Conservation (phyloP, 345 rosid species). For the Brassica incana region DNA sequence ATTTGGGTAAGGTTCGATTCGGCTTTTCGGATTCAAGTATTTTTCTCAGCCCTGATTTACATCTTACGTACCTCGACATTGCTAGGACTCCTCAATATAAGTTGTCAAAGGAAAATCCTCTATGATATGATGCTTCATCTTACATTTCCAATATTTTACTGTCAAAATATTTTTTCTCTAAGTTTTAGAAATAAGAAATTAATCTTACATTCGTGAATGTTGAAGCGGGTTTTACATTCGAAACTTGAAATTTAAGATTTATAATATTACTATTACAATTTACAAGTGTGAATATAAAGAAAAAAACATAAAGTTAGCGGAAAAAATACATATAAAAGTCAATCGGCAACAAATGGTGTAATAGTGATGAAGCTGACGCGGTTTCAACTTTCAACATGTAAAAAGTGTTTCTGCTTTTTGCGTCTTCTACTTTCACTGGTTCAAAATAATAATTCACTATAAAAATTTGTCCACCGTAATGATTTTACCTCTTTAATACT, state of each 20-base stretch:
- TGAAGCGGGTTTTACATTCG: not conserved
- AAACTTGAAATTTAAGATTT: not conserved
- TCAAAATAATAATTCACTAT: not conserved
- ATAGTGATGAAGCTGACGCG: slow-evolving; percentile 32
- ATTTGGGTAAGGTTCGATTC: no score
- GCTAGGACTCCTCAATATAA: no score
- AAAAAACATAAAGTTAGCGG: slow-evolving; percentile 25
- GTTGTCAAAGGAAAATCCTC: not conserved
- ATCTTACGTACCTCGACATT: no score
- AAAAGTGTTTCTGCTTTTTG: slow-evolving; percentile 33
- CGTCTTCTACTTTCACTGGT: not conserved
- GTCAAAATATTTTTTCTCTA: not conserved
- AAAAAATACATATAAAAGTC: not conserved
- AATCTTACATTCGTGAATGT: not conserved
- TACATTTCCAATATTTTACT: not conserved
- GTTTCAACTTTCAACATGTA: slow-evolving; percentile 41
- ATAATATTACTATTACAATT: not conserved
- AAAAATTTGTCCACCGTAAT: not conserved
- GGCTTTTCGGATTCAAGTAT: no score
- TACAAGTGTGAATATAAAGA: slow-evolving; percentile 13
- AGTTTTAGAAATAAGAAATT: not conserved
- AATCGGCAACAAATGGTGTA: slow-evolving; percentile 5
- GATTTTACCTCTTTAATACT: not conserved
- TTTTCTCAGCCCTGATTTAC: no score
- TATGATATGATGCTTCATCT: not conserved